Conservation (phyloP, 2,329 filamentous ascomycete species). For the Colletotrichum lini region DNA sequence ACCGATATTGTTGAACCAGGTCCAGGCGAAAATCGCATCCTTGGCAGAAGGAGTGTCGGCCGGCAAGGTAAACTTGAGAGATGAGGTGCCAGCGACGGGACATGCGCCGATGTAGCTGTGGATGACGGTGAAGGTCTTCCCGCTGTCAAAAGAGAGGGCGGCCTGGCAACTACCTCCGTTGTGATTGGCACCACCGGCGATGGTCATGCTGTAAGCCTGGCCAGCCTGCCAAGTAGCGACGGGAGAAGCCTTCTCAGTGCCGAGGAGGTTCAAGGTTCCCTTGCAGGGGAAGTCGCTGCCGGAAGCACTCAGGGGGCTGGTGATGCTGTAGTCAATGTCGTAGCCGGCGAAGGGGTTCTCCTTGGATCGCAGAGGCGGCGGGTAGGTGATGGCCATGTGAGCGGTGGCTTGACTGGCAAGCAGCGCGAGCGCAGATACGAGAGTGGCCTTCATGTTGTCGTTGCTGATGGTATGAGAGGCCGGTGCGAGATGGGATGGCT, state of each 20-base stretch:
- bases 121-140: slow-evolving; percentile 78
- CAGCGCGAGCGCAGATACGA: slow-evolving; percentile 47
- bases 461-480: slow-evolving; percentile 42
- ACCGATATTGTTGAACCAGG: slow-evolving; percentile 82
- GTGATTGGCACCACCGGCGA: slow-evolving; percentile 75
- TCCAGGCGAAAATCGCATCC: slow-evolving; percentile 81
- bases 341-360: slow-evolving; percentile 62
- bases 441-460: slow-evolving; percentile 45
- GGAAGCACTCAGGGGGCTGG: slow-evolving; percentile 71
- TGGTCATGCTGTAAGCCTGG: slow-evolving; percentile 72
- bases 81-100: slow-evolving; percentile 60
- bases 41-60: slow-evolving; percentile 68
- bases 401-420: slow-evolving; percentile 61
- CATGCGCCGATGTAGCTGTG: slow-evolving; percentile 70
- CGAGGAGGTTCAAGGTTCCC: slow-evolving; percentile 67
- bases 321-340: slow-evolving; percentile 79
- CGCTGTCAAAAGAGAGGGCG: slow-evolving; percentile 80
- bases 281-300: slow-evolving; percentile 85
- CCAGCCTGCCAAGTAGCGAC: slow-evolving; percentile 76
- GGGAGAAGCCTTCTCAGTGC: slow-evolving; percentile 63
- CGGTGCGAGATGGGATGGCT: neutral
- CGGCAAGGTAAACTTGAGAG: slow-evolving; percentile 78
- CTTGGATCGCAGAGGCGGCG: slow-evolving; percentile 68
- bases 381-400: slow-evolving; percentile 70
- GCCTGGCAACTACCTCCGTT: slow-evolving; percentile 83